phyloP scores from a whole-genome alignment of 371 early-diverging fungal genomes.

The Umbelopsis sp. region DNA sequence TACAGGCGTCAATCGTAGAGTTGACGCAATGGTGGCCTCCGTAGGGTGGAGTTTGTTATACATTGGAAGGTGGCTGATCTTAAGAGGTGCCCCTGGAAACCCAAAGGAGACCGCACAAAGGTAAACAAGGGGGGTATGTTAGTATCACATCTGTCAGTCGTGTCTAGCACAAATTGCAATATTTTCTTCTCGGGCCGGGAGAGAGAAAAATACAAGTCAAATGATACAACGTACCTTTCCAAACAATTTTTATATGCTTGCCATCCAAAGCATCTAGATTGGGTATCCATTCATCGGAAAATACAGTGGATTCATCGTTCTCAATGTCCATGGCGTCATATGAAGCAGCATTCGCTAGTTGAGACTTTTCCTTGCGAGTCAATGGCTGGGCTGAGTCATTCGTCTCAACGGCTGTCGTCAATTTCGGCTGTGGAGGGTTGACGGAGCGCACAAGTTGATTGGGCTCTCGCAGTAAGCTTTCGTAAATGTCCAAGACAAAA shows the following conservation, averaged over 20 bases:
- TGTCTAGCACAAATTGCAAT: constrained; percentile 14
- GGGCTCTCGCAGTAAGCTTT: constrained; percentile 11
- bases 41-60: constrained; percentile 49
- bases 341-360: constrained; percentile 28
- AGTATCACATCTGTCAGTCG: constrained; percentile 15
- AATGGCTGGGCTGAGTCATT: constrained; percentile 5
- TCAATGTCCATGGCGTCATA: constrained; percentile 39
- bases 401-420: constrained; percentile 2
- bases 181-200: too few relatives aligned
- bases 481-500: constrained; percentile 18
- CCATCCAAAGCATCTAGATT: constrained; percentile 24
- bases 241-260: constrained; percentile 31
- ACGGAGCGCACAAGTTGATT: constrained; percentile 2
- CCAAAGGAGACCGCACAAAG: background rate
- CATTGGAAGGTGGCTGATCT: constrained; percentile 40
- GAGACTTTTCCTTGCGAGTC: constrained; percentile 27
- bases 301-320: constrained; percentile 22
- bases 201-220: background rate
- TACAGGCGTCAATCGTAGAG: constrained; percentile 62
- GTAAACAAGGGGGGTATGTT: constrained; percentile 14
- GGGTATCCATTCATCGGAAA: constrained; percentile 35
- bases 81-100: constrained; percentile 42
- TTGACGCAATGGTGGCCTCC: constrained; percentile 63
- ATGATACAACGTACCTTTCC: constrained; percentile 33
- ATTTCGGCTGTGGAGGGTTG: constrained; percentile 16